These are phyloP conservation scores for Saturnispora serradocipensis DNA, from an alignment of 805 yeast genomes.

Conservation along the genomic window DNA sequence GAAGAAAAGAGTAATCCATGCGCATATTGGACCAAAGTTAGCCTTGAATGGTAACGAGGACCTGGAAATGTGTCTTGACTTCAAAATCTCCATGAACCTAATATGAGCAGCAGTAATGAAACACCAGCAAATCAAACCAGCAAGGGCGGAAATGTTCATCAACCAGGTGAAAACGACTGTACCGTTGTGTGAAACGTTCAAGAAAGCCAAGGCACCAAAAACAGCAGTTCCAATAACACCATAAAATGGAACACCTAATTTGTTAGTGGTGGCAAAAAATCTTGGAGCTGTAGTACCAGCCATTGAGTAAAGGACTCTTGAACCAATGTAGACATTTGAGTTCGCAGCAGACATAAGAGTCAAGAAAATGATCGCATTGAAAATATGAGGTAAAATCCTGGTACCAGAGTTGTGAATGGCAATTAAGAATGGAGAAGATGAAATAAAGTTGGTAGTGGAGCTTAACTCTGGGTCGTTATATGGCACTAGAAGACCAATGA, in stretches of 20 bases:
- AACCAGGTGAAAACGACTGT: constrained; percentile 56
- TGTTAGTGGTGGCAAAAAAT: constrained; percentile 44
- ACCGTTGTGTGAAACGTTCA: constrained; percentile 53
- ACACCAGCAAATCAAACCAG: constrained; percentile 56
- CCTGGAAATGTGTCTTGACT: constrained; percentile 53
- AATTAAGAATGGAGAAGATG: constrained; percentile 63
- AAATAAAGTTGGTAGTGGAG: constrained; percentile 30
- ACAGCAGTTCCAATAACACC: constrained; percentile 43
- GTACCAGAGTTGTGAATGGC: constrained; percentile 65
- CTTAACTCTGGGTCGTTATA: constrained; percentile 47
- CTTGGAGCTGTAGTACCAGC: constrained; percentile 55
- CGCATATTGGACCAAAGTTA: constrained; percentile 53
- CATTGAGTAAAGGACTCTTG: constrained; percentile 54
- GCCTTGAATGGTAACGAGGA: constrained; percentile 71
- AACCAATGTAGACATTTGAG: constrained; percentile 63
- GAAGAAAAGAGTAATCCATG: constrained; percentile 52
- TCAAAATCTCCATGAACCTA: constrained; percentile 41
- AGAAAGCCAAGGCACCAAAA: constrained; percentile 48
- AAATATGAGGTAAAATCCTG: constrained; percentile 51
- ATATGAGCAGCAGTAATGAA: constrained; percentile 45
- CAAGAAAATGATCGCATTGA: constrained; percentile 57
- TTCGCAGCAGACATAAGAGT: constrained; percentile 73
- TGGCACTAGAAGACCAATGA: constrained; percentile 63
- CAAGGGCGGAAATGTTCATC: constrained; percentile 50
- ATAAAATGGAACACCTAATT: constrained; percentile 49